Percentiles rank a stretch among this genome's conserved stretches.
Evolutionary conservation across 768 basidiomycete genomes (phyloP).

Genomic region (Leccinum sublutescens): DNA sequence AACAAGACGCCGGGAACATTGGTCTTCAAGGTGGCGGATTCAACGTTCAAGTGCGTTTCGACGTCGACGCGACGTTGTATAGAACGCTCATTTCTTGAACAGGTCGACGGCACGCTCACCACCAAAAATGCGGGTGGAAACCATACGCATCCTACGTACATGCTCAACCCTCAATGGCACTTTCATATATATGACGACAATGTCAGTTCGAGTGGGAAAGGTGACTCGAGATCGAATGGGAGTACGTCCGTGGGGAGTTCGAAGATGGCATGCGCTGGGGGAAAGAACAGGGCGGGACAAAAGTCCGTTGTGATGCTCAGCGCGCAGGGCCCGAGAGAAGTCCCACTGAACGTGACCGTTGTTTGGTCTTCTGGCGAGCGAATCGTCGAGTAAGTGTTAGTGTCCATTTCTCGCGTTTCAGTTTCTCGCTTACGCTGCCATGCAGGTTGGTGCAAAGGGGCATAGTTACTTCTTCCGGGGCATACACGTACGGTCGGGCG

Average conservation of each 20-base stretch:
- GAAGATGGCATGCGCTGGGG: constrained; percentile 6
- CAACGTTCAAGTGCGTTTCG: constrained; percentile 13
- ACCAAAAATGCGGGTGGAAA: constrained; percentile 83
- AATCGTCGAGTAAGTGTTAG: constrained; percentile 62
- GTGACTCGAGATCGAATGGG: neutral
- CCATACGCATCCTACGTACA: constrained; percentile 72
- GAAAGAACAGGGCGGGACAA: constrained; percentile 1
- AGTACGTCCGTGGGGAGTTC: neutral
- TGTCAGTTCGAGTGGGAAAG: constrained; percentile 2
- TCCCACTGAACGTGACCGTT: constrained; percentile 70
- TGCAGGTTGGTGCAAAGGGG: constrained; percentile 62
- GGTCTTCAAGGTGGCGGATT: constrained; percentile 7
- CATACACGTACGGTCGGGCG: constrained; percentile 79
- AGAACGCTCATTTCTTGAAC: constrained; percentile 5
- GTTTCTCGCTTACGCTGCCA: neutral
- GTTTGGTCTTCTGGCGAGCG: constrained; percentile 77
- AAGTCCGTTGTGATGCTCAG: constrained; percentile 46
- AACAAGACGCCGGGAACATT: constrained; percentile 32
- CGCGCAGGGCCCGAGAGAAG: constrained; percentile 56
- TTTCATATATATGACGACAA: constrained; percentile 51
- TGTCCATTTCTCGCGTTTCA: neutral
- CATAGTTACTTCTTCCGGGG: constrained; percentile 68
- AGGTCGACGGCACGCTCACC: constrained; percentile 65
- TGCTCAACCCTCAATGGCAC: constrained; percentile 88
- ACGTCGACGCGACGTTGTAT: neutral